phyloP scores from a whole-genome alignment of 1,284 basidiomycete genomes.

The Marasmius tenuissimus region DNA sequence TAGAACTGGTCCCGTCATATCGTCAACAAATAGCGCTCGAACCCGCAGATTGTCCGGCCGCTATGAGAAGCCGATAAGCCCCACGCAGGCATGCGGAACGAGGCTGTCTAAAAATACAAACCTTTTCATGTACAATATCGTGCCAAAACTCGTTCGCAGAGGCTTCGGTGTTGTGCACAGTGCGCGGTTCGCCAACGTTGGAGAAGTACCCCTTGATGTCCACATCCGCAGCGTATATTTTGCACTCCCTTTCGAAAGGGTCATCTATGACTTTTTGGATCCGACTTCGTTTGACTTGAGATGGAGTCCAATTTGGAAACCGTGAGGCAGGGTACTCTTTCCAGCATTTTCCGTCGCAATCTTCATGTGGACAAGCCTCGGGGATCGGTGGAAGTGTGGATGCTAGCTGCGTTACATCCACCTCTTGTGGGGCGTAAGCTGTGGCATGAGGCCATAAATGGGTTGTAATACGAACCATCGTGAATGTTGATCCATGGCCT shows the following conservation, averaged over 20 bases:
- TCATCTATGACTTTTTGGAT: conserved; percentile 32
- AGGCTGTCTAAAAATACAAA: conserved; percentile 16
- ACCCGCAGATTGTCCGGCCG: conserved; percentile 32
- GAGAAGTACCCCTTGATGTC: conserved; percentile 32
- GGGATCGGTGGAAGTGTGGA: conserved; percentile 36
- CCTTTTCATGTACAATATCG: conserved; percentile 28
- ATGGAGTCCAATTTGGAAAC: conserved; percentile 52
- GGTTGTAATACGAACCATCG: conserved; percentile 25
- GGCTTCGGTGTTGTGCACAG: conserved; percentile 20
- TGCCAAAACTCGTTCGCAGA: conserved; percentile 32
- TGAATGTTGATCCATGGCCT: conserved; percentile 38
- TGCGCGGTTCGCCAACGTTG: conserved; percentile 20
- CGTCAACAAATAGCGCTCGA: conserved; percentile 40
- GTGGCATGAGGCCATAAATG: not conserved
- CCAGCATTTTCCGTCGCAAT: conserved; percentile 34
- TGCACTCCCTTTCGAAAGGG: conserved; percentile 22
- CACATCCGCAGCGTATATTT: conserved; percentile 37
- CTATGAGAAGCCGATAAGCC: conserved; percentile 14
- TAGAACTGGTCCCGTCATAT: conserved; percentile 40
- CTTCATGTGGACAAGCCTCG: conserved; percentile 33
- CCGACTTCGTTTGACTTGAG: conserved; percentile 38
- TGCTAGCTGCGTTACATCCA: conserved; percentile 31
- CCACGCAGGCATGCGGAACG: not conserved
- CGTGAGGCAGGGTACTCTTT: conserved; percentile 45
- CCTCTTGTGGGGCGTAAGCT: conserved; percentile 17